Conservation (phyloP, 495 filamentous ascomycete genomes). For the Hypoxylon perforatum region DNA sequence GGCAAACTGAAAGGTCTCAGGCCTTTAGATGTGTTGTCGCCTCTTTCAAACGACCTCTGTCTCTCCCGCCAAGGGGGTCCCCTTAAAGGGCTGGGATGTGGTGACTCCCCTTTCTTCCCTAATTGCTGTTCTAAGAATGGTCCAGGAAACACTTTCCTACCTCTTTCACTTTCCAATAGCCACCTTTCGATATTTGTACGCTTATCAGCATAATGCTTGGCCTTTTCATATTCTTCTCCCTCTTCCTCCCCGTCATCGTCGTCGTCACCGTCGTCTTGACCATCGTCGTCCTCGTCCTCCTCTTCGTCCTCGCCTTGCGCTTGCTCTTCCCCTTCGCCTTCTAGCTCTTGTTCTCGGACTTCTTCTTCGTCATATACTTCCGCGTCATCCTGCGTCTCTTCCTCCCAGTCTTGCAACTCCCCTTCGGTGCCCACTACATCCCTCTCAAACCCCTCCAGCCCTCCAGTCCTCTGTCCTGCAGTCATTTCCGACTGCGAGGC, state of each 20-base stretch:
- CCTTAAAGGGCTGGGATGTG: not conserved
- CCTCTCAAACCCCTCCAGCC: not conserved
- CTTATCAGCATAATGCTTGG: not conserved
- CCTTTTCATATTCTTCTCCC: not conserved
- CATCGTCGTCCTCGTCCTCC: too few species aligned
- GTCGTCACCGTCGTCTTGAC: too few species aligned
- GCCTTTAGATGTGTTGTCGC: conserved; percentile 15
- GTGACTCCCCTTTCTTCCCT: not conserved
- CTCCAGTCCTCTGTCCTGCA: not conserved
- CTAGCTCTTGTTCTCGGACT: too few species aligned
- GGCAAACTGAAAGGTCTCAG: conserved; percentile 29
- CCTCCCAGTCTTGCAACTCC: too few species aligned
- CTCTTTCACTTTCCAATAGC: conserved; percentile 30
- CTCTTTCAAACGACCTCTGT: conserved; percentile 31
- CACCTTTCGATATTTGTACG: conserved; percentile 28
- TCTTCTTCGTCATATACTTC: too few species aligned
- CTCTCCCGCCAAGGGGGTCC: conserved; percentile 24
- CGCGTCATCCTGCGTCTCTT: too few species aligned
- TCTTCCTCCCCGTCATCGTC: not conserved
- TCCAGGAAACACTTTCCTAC: conserved; percentile 10
- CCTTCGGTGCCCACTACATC: not conserved
- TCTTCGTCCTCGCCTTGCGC: too few species aligned
- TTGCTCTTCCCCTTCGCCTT: too few species aligned
- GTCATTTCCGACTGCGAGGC: conserved; percentile 19
- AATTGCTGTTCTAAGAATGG: conserved; percentile 11